A percentile compares a stretch with the other conserved stretches of the same genome.
phyloP scores from a whole-genome alignment of 1,284 basidiomycete species.

The Irpex sp. region DNA sequence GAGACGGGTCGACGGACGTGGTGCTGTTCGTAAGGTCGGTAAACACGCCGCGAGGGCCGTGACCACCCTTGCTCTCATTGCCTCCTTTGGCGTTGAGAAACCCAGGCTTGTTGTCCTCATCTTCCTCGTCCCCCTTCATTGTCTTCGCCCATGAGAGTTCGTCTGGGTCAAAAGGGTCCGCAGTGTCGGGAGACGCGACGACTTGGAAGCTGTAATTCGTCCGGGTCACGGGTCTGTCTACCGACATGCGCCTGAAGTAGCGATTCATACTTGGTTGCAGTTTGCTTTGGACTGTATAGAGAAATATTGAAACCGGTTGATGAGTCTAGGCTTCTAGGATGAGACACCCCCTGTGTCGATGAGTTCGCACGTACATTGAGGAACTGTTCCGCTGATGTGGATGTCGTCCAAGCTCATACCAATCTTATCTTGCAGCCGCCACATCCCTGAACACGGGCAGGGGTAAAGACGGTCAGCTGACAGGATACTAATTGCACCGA shows the following conservation, averaged over 20 bases:
- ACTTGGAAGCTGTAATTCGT: slow-evolving; percentile 73
- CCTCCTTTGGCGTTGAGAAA: slow-evolving; percentile 16
- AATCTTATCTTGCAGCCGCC: slow-evolving; percentile 77
- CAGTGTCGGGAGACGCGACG: slow-evolving; percentile 31
- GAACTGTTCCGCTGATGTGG: slow-evolving; percentile 65
- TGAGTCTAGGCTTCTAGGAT: background rate
- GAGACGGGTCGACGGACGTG: slow-evolving; percentile 33
- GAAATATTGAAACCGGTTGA: background rate
- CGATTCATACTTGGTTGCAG: slow-evolving; percentile 62
- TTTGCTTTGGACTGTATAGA: slow-evolving; percentile 53
- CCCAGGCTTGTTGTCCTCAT: slow-evolving; percentile 22
- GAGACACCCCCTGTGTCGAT: background rate
- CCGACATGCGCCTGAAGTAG: slow-evolving; percentile 63
- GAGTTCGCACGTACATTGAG: slow-evolving; percentile 51
- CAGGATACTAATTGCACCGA: background rate
- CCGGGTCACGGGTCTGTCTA: slow-evolving; percentile 68
- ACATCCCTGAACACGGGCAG: slow-evolving; percentile 49
- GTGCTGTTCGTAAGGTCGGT: slow-evolving; percentile 11
- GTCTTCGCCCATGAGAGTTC: slow-evolving; percentile 67
- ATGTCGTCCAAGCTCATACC: slow-evolving; percentile 72
- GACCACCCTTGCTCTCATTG: background rate
- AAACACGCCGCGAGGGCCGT: background rate
- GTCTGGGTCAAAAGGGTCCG: slow-evolving; percentile 48
- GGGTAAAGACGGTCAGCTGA: background rate
- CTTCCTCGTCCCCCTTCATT: slow-evolving; percentile 64